Evolutionary conservation across 1,284 basidiomycete genomes (phyloP).

Genomic region (Tylopilus sp.): DNA sequence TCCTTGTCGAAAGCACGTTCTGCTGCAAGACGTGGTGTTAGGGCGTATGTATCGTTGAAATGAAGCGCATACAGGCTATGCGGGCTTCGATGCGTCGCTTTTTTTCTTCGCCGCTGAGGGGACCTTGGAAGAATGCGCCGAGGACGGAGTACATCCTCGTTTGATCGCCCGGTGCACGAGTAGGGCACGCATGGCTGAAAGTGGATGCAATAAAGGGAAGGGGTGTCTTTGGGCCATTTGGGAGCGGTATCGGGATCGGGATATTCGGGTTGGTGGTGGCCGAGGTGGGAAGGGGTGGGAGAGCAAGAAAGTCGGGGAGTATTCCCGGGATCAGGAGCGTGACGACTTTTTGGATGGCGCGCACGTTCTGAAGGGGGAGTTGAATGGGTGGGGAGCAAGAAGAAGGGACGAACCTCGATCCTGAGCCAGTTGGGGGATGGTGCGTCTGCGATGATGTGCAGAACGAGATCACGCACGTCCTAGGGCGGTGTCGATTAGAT

Average conservation of each 20-base stretch:
- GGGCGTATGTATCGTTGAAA: background rate
- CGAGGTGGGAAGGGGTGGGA: conserved; percentile 62
- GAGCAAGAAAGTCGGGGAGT: conserved; percentile 61
- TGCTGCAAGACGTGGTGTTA: conserved; percentile 39
- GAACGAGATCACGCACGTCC: conserved; percentile 81
- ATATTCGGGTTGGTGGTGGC: conserved; percentile 65
- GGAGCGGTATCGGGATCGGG: conserved; percentile 61
- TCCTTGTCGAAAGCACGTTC: conserved; percentile 56
- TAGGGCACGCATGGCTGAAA: conserved; percentile 89
- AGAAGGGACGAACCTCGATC: conserved; percentile 57
- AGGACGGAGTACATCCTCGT: conserved; percentile 83
- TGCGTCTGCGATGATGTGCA: conserved; percentile 79
- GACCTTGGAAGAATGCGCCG: conserved; percentile 74
- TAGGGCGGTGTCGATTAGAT: conserved; percentile 30
- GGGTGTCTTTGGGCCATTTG: conserved; percentile 34
- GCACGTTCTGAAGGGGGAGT: conserved; percentile 54
- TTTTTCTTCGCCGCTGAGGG: conserved; percentile 76
- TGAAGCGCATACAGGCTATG: conserved; percentile 45
- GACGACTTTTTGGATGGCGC: conserved; percentile 72
- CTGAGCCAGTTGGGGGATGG: conserved; percentile 80
- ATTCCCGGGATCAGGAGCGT: conserved; percentile 79
- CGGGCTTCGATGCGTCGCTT: conserved; percentile 56
- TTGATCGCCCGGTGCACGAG: conserved; percentile 82
- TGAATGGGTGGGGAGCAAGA: background rate
- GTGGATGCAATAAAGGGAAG: conserved; percentile 77